Base-by-base conservation (phyloP, 1,139 yeast species). In the Keqinozyma sinolaborantium region DNA sequence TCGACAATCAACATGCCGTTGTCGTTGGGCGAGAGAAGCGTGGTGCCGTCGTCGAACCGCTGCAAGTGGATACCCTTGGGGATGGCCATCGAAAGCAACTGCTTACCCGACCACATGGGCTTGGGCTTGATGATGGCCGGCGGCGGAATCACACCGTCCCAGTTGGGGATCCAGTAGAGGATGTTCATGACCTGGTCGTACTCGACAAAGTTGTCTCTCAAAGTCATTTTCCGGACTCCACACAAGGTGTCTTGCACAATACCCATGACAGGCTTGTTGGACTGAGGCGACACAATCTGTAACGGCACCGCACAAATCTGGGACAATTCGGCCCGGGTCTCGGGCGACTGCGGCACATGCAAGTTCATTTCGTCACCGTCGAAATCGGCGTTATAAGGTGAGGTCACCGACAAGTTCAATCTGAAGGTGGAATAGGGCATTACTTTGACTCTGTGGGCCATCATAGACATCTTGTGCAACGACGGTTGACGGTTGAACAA, bases 291-390 rank as follows among this genome's bases (percentile, higher is more conserved):
- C 26, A 92, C 95, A 72, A 92, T 94, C 62, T 92, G 98, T 40
- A 88, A 70, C 5, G 98, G 98, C 26, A 92, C 99, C 16, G 97
- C 95, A 67, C 97, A 88, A 50, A 92, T 77, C 56, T 92, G 95
- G 24, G 90, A 83, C 44, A 92, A 70, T 61, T 94, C 99, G 2
- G 98, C 96, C 56, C 97, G 77, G 0, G 98, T 92, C 63, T 94
- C 99, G 44, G 90, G 97, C 5, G 96, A 86, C 60, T 94, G 99
- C 4, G 99, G 99, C 45, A 94, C 99, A 56, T 94, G 99, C 66
- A 94, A 83, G 64, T 94, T 94, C 99, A 94, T 94, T 67, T 94
- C 98, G 63, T 94, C 99, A 72, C 99, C 99, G 69, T 94, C 99
- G 73, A 94, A 94, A 83, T 94, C 99, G 30, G 99, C 99, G 65